Evolutionary conservation across 306 rosid genomes (phyloP), one percentile per base, ranked within the genome.

Genomic region (Begonia peltatifolia): DNA sequence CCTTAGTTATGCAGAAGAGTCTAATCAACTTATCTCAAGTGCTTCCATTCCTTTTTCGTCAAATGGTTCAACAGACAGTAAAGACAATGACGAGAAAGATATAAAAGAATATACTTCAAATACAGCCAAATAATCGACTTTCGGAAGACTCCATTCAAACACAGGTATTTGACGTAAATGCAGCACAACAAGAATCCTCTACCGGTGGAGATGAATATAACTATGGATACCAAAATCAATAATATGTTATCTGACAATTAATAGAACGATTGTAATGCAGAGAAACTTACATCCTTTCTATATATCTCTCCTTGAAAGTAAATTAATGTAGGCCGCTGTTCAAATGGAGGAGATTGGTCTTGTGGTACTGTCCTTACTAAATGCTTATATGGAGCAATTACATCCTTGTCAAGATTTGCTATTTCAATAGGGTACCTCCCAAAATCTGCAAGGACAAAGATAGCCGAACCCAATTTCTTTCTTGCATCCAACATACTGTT

Each of bases 401-500:
- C 66, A 68, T 90, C 95, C 72, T 86, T 90, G 25, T 77, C 73
- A 62, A 90, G 46, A 63, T 86, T 90, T 42, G 99, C 99, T 71
- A 81, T 55, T 60, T 74, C 84, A 59, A 22, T 68, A 1, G 94
- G 86, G 64, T 90, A 90, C 75, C 99, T 83, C 71, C 99, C 95
- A 50, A 90, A 90, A 81, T 90, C 95, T 15, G 99, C 95, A 42
- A 90, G 95, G 57, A 86, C 80, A 59, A 90, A 87, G 68, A 83
- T 83, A 59, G 95, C 86, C 47, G 99, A 81, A 17, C 88, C 92
- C 68, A 90, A 62, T 36, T 69, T 75, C 57, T 16, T 81, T 59
- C 99, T 80, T 43, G 92, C 88, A 59, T 78, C 80, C 55, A 90
- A 62, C 82, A 90, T 52, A 64, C 95, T 90, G 65, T 90, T 90